Percentiles rank a stretch among this genome's conserved stretches.
These are phyloP conservation scores for Russula sp. DNA, from an alignment of 768 basidiomycete genomes.

Conservation along the genomic window DNA sequence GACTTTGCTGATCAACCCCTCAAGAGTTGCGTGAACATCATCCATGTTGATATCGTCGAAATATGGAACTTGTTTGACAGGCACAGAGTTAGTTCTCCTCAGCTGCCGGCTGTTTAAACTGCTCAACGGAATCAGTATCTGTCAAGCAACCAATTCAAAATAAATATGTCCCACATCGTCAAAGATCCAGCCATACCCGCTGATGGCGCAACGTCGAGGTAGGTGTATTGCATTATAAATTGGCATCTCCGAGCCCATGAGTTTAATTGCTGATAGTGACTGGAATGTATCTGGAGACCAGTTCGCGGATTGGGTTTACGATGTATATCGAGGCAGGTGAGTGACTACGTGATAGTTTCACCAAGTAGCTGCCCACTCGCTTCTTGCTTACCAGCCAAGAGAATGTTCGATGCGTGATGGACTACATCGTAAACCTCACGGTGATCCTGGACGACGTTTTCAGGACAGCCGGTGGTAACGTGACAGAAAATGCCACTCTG, in stretches of 20 bases:
- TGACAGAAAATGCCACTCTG: not conserved
- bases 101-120: not conserved
- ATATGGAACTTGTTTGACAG: slow-evolving; percentile 12
- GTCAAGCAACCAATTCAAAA: not conserved
- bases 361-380: not conserved
- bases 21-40: slow-evolving; percentile 53
- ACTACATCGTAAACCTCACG: slow-evolving; percentile 1
- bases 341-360: not conserved
- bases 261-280: not conserved
- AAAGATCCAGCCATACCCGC: not conserved
- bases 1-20: slow-evolving; percentile 49
- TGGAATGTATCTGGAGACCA: not conserved
- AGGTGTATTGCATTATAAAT: not conserved
- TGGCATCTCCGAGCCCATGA: not conserved
- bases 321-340: slow-evolving; percentile 6
- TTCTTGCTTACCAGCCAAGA: not conserved
- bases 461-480: not conserved
- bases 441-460: not conserved
- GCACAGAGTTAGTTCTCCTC: not conserved
- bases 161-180: slow-evolving; percentile 13
- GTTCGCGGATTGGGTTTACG: not conserved
- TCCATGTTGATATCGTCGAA: slow-evolving; percentile 1
- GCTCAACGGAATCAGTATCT: slow-evolving; percentile 14
- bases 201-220: not conserved
- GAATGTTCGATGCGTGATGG: slow-evolving; percentile 4